A percentile compares a stretch with the other conserved stretches of the same genome.
Evolutionary conservation across 2,329 filamentous ascomycete species (phyloP).

Genomic region (Huntiella savannae): DNA sequence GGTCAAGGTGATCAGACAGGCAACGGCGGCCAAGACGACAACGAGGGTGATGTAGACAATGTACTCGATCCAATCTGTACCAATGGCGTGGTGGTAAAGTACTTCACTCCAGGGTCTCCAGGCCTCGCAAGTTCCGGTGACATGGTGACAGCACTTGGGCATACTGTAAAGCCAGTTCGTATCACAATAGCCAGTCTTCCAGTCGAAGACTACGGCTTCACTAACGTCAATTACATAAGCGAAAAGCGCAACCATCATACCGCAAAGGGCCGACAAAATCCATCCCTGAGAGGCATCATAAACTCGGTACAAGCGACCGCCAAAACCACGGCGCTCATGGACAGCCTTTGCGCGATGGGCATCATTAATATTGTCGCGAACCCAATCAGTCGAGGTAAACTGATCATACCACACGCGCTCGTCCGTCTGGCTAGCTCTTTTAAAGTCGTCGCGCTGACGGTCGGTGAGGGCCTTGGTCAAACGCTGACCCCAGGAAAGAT

Average conservation of each 20-base stretch:
- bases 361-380: slow-evolving; percentile 91
- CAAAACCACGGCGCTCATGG: slow-evolving; percentile 62
- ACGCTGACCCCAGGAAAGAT: slow-evolving; percentile 39
- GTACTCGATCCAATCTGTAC: slow-evolving; percentile 52
- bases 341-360: slow-evolving; percentile 74
- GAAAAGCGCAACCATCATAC: slow-evolving; percentile 63
- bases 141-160: slow-evolving; percentile 36
- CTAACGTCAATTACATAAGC: slow-evolving; percentile 82
- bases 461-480: slow-evolving; percentile 40
- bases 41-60: slow-evolving; percentile 55
- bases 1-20: slow-evolving; percentile 63
- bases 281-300: slow-evolving; percentile 86
- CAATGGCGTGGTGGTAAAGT: slow-evolving; percentile 25
- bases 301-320: slow-evolving; percentile 55
- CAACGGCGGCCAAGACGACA: slow-evolving; percentile 46
- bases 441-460: slow-evolving; percentile 41
- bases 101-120: slow-evolving; percentile 38
- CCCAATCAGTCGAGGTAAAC: slow-evolving; percentile 94
- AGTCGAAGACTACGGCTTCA: slow-evolving; percentile 71
- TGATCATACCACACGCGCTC: slow-evolving; percentile 98
- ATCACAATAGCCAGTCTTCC: slow-evolving; percentile 73
- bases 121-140: slow-evolving; percentile 32
- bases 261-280: slow-evolving; percentile 81
- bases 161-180: slow-evolving; percentile 54
- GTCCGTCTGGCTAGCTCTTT: slow-evolving; percentile 48